These are phyloP conservation scores for Auricularia auricula-judae DNA, from an alignment of 768 basidiomycete species.

Conservation along the genomic window DNA sequence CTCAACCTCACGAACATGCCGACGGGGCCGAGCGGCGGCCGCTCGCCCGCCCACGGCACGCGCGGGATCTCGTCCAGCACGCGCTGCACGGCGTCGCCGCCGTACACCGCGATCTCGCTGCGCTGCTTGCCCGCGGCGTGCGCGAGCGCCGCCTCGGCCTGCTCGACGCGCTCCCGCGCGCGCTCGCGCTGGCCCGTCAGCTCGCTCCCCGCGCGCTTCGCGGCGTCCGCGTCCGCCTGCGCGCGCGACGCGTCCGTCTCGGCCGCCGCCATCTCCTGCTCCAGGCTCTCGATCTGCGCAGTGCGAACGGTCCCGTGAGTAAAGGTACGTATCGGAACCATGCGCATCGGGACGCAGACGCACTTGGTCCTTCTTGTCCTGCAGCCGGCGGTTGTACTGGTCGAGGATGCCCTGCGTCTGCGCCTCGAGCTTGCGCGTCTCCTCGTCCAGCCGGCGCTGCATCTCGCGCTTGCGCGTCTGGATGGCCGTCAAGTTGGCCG, in stretches of 20 bases:
- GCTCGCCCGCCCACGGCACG: constrained; percentile 50
- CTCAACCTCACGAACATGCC: constrained; percentile 67
- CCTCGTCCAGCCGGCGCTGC: neutral
- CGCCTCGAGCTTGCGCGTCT: neutral
- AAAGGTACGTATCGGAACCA: too few species aligned
- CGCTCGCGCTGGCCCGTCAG: neutral
- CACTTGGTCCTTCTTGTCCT: neutral
- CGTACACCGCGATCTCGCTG: constrained; percentile 44
- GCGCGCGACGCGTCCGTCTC: neutral
- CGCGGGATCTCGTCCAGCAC: constrained; percentile 43
- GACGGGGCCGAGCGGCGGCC: constrained; percentile 61
- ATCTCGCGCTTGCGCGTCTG: neutral
- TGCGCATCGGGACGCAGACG: too few species aligned
- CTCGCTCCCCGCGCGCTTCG: constrained; percentile 30
- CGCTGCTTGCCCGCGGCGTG: neutral
- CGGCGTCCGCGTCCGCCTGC: constrained; percentile 14
- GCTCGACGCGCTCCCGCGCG: constrained; percentile 27
- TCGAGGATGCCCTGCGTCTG: neutral
- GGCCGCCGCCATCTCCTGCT: neutral
- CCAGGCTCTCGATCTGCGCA: too few species aligned
- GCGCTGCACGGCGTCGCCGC: constrained; percentile 39
- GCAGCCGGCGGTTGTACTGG: neutral
- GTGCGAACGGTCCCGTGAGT: too few species aligned
- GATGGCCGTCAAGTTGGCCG: neutral
- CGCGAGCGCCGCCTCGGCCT: constrained; percentile 24